phyloP scores from a whole-genome alignment of 371 early-diverging fungal species.

The Rhizomucor pusillus region DNA sequence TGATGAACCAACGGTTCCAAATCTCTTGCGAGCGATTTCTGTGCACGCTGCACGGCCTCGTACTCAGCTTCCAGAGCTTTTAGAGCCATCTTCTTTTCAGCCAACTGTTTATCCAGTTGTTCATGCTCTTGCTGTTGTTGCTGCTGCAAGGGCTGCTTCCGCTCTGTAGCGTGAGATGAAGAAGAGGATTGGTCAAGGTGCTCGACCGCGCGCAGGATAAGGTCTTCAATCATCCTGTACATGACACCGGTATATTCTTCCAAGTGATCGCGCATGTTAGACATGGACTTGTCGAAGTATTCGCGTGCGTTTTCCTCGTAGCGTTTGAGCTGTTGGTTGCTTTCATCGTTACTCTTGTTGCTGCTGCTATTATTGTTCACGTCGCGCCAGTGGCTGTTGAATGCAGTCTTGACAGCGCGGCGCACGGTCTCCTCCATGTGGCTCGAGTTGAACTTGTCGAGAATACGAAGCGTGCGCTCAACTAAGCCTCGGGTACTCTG shows the following conservation, averaged over 20 bases:
- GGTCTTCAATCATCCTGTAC: conserved; percentile 47
- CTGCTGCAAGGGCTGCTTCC: background rate
- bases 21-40: conserved; percentile 28
- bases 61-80: conserved; percentile 25
- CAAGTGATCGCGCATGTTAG: conserved; percentile 38
- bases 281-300: conserved; percentile 44
- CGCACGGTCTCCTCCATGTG: conserved; percentile 43
- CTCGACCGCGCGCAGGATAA: conserved; percentile 36
- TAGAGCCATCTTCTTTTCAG: conserved; percentile 23
- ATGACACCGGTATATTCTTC: conserved; percentile 45
- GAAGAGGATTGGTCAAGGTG: conserved; percentile 18
- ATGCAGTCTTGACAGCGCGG: conserved; percentile 40
- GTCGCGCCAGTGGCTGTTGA: conserved; percentile 28
- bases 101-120: conserved; percentile 22
- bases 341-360: conserved; percentile 25
- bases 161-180: too few species aligned
- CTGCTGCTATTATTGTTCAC: conserved; percentile 15
- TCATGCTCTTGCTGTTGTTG: conserved; percentile 4
- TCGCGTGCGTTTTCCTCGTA: conserved; percentile 45
- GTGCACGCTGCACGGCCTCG: conserved; percentile 17
- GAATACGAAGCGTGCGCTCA: conserved; percentile 32
- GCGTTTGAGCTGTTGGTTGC: conserved; percentile 37
- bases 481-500: conserved; percentile 38
- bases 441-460: conserved; percentile 32
- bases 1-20: conserved; percentile 37